A percentile compares a stretch with the other conserved stretches of the same genome.
phyloP scores from a whole-genome alignment of 1,284 basidiomycete species.

The Somion occarium region DNA sequence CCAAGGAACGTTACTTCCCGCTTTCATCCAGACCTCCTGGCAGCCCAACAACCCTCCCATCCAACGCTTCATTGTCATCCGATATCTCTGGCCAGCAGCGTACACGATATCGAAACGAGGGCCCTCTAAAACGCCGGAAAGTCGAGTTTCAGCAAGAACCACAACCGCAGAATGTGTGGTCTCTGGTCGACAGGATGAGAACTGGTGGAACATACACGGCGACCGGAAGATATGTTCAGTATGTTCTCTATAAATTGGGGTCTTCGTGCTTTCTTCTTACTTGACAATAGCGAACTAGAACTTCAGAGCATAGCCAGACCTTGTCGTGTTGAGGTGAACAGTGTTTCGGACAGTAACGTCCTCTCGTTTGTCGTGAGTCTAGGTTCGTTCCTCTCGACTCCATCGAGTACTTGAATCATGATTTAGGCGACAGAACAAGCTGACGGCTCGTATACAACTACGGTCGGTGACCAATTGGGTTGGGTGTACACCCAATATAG shows the following conservation, averaged over 20 bases:
- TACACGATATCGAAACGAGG: no score
- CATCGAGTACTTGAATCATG: not conserved
- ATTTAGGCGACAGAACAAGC: not conserved
- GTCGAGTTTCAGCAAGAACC: not conserved
- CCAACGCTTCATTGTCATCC: no score
- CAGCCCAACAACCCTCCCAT: not conserved
- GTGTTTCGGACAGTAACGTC: not conserved
- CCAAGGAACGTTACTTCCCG: slow-evolving; percentile 26
- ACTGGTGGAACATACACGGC: not conserved
- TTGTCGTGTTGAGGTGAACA: not conserved
- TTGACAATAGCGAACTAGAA: not conserved
- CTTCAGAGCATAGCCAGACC: not conserved
- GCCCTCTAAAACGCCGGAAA: not conserved
- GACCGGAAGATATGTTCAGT: not conserved
- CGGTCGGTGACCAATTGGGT: slow-evolving; percentile 20
- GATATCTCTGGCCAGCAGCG: no score
- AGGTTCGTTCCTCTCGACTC: not conserved
- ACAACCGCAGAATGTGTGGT: not conserved
- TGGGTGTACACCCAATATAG: slow-evolving; percentile 21
- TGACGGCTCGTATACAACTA: not conserved
- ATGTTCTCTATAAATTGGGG: not conserved
- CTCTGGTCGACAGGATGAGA: not conserved
- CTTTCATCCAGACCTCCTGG: slow-evolving; percentile 18
- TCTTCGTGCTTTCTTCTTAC: not conserved
- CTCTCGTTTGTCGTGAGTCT: slow-evolving; percentile 5